Evolutionary conservation across 73 alveolate genomes (phyloP), one percentile per base, ranked within the genome.

Genomic region (Paramecium tetraurelia): DNA sequence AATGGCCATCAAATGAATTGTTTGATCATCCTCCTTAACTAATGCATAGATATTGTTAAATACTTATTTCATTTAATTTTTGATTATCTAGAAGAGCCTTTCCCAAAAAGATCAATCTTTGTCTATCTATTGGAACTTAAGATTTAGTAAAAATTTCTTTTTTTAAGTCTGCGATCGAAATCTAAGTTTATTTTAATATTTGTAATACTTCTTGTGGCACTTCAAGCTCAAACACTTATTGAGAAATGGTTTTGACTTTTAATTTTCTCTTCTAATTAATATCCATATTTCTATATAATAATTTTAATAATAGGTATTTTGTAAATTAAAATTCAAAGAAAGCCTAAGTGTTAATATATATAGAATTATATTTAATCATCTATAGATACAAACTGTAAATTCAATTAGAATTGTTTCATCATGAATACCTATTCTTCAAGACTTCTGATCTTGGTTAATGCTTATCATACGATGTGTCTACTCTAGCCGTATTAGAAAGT

Each of bases 11-110:
- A 72, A 72, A 40, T 72, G 86, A 7, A 72, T 72, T 36, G 86
- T 72, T 40, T 72, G 4, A 72, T 40, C 86, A 43, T 72, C 86
- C 46, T 72, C 86, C 86, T 72, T 72, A 38, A 72, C 86, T 72
- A 72, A 35, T 12, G 12, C 16, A 36, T 12, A 16, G 22, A 40
- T 72, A 11, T 31, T 7, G 29, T 70, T 22, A 31, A 31, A 33
- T 31, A 72, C 86, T 35, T 72, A 72, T 29, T 9, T 72, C 86
- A 31, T 12, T 9, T 20, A 36, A 43, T 40, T 36, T 36, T 18
- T 72, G 46, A 72, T 3, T n/a, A 38, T 72, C 35, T 36, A n/a
- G 11, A 29, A 36, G 86, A 9, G 59, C 86, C 22, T 72, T 72
- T 12, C 63, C 86, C 46, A 72, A 72, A 72, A 72, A 70, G 85